Percentiles rank a stretch among this genome's conserved stretches.
These are phyloP conservation scores for Francoa sonchifolia DNA, from an alignment of 441 rosid species.

Conservation along the genomic window DNA sequence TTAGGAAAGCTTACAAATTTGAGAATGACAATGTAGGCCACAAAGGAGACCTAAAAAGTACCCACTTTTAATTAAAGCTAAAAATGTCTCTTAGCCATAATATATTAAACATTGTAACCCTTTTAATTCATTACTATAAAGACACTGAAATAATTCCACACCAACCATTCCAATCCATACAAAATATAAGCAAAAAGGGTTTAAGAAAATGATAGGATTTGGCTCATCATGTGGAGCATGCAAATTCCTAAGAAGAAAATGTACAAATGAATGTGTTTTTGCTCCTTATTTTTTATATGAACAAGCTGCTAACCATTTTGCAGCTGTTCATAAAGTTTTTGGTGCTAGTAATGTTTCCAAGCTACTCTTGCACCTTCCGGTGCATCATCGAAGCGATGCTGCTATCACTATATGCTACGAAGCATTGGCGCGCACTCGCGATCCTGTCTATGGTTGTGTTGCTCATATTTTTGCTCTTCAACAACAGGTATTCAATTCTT, in stretches of 20 bases:
- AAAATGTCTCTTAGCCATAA: constrained; percentile 23
- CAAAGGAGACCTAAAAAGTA: constrained; percentile 39
- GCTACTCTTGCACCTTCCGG: constrained; percentile 56
- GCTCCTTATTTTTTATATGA: constrained; percentile 87
- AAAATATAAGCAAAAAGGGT: constrained; percentile 11
- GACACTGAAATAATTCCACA: constrained; percentile 18
- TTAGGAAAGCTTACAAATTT: constrained; percentile 31
- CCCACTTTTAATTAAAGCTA: constrained; percentile 25
- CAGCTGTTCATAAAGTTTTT: constrained; percentile 88
- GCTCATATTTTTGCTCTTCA: constrained; percentile 82
- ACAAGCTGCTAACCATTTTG: constrained; percentile 67
- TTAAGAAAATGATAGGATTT: constrained; percentile 55
- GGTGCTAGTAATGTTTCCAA: constrained; percentile 95
- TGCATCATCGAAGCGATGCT: constrained; percentile 46
- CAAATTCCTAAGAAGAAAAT: constrained; percentile 87
- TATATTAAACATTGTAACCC: constrained; percentile 16
- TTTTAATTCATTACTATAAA: constrained; percentile 29
- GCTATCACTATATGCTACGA: constrained; percentile 75
- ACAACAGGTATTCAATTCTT: constrained; percentile 54
- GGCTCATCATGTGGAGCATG: constrained; percentile 96
- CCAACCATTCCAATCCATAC: constrained; percentile 12
- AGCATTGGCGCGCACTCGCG: constrained; percentile 75
- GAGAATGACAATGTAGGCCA: constrained; percentile 65
- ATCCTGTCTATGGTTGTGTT: constrained; percentile 81
- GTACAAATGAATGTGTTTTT: constrained; percentile 70